Evolutionary conservation across 1,284 basidiomycete species (phyloP), one percentile per base, ranked within the genome.

Genomic region (Moesziomyces globuligerus): DNA sequence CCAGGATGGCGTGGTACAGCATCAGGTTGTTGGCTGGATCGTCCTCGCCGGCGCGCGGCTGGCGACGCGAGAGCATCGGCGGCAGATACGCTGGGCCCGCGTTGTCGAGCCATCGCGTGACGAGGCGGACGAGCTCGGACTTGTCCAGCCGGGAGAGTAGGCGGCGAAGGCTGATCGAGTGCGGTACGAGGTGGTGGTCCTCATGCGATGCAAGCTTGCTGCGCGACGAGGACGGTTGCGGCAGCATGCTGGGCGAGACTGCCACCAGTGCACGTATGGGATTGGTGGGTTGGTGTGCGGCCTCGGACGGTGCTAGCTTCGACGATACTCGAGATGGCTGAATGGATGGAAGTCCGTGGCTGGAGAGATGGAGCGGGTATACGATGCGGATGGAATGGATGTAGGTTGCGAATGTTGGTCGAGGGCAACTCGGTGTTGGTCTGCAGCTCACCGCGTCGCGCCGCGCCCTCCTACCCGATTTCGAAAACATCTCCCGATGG

Each of bases 91-190:
- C 54, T 3, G 70, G 52, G 21, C 51, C 39, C 6, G 60, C 21
- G 29, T 54, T 44, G 52, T 55, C 52, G 43, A 72, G 64, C 70
- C 70, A 72, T 46, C 60, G 11, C 23, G 58, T 48, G 3, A 57
- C 65, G 26, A 72, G 54, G 0, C 55, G 48, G 34, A 65, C 38
- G 18, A 72, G 53, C 34, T 72, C 65, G 18, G 56, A 24, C 34
- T 72, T 72, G 48, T 72, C 70, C 34, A 72, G 60, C 0, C 65
- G 54, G 9, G 59, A 50, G 11, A 72, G 38, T 11, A 72, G 52
- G 15, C 65, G 50, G 15, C 70, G 70, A 7, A 61, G 41, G 24
- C 54, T 48, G 49, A 71, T 53, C 9, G 68, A 71, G 23, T 71
- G 68, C 23, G 61, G 50, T 2, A 71, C 58, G 7, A 55, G 37